These are phyloP conservation scores for Pythium inflatum DNA, from an alignment of 352 stramenopile species.

Conservation along the genomic window DNA sequence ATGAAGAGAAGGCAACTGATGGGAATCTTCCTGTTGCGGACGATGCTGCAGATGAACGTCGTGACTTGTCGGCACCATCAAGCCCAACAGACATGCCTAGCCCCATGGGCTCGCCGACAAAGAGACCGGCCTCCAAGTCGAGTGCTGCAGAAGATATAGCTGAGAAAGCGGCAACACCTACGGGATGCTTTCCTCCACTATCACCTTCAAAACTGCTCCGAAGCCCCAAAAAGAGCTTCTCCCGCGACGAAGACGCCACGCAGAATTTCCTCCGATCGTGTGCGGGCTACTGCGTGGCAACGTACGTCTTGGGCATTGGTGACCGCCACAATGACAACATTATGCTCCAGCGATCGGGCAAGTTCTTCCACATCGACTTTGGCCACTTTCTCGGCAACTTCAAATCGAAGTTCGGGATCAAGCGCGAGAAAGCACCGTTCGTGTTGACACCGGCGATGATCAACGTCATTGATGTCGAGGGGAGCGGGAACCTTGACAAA, in stretches of 20 bases:
- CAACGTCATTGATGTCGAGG: conserved; percentile 80
- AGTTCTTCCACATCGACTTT: conserved; percentile 98
- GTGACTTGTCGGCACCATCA: not conserved
- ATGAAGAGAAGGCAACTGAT: not conserved
- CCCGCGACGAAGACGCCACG: conserved; percentile 58
- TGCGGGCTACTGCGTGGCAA: conserved; percentile 93
- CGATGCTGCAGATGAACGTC: too few species aligned
- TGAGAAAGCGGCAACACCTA: conserved; percentile 22
- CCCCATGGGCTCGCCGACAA: conserved; percentile 1
- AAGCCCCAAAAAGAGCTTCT: conserved; percentile 37
- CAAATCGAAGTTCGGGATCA: conserved; percentile 92
- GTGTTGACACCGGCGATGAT: conserved; percentile 93
- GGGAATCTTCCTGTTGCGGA: too few species aligned
- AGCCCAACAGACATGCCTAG: not conserved
- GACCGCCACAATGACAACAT: conserved; percentile 96
- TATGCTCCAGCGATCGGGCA: conserved; percentile 93
- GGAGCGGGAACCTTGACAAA: conserved; percentile 68
- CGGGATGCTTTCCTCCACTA: conserved; percentile 50
- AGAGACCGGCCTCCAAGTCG: not conserved
- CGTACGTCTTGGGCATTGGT: conserved; percentile 93
- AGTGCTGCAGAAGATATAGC: not conserved
- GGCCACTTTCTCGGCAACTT: conserved; percentile 96
- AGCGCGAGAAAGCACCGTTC: conserved; percentile 90
- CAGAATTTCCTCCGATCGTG: conserved; percentile 90
- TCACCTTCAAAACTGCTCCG: conserved; percentile 44